phyloP scores from a whole-genome alignment of 139 green algal species.

The Chlamydomonas sp. region DNA sequence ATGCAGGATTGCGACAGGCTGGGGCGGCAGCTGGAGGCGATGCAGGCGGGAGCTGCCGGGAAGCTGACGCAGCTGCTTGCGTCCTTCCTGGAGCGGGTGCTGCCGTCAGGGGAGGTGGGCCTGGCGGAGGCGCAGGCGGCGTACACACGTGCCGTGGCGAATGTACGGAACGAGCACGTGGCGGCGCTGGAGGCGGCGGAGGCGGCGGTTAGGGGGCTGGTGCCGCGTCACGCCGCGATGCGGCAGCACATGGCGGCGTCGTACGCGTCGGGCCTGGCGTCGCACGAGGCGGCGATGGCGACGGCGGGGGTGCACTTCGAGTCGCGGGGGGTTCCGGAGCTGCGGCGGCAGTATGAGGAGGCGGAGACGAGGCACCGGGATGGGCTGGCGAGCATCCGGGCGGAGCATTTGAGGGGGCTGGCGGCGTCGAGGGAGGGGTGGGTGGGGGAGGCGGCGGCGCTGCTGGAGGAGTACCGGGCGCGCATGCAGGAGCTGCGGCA shows the following conservation, averaged over 20 bases:
- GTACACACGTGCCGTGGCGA: conserved; percentile 8
- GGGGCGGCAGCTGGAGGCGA: conserved; percentile 5
- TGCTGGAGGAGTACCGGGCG: conserved; percentile 43
- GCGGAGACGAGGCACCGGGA: conserved; percentile 31
- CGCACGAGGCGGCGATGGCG: conserved; percentile 29
- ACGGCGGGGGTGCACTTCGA: conserved; percentile 23
- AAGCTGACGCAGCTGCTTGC: conserved; percentile 25
- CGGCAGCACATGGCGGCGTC: conserved; percentile 21
- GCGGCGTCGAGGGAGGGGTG: conserved; percentile 12
- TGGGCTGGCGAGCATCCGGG: conserved; percentile 19
- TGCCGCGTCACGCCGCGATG: conserved; percentile 28
- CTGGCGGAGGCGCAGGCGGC: conserved; percentile 33
- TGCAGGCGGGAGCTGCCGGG: neutral
- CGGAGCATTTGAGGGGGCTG: conserved; percentile 29
- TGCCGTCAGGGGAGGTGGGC: conserved; percentile 22
- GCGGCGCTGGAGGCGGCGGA: conserved; percentile 27
- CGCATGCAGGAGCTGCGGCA: conserved; percentile 36
- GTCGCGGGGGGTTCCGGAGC: neutral
- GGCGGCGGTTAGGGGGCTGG: conserved; percentile 1
- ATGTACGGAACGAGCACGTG: conserved; percentile 18
- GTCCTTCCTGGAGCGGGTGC: conserved; percentile 29
- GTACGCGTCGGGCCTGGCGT: conserved; percentile 13
- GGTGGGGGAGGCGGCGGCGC: conserved; percentile 36
- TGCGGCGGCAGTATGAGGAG: conserved; percentile 36
- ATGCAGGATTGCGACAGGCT: conserved; percentile 16